Base-by-base conservation (phyloP, 1,284 basidiomycete genomes). In the Ustilago vetiveriae region DNA sequence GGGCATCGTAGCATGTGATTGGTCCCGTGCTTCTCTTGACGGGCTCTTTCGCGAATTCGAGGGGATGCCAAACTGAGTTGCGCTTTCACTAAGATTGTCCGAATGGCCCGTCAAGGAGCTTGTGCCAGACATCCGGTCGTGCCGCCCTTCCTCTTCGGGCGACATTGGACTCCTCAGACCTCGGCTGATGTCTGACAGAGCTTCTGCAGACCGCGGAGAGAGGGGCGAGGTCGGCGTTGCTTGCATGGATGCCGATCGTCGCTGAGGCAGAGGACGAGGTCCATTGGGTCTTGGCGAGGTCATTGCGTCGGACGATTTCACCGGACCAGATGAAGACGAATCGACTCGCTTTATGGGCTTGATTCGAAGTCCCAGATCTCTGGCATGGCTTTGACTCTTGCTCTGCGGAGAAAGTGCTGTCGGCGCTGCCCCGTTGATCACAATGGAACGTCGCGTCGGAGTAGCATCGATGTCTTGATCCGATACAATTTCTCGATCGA, bases 181-280 rank as follows among this genome's bases (percentile, higher is more conserved):
- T 16, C 21, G 37, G 16, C n/a, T n/a, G 6, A 35, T n/a, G 6
- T n/a, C 33, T 11, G 10, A 13, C 33, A n/a, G 16, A 6, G 29
- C 14, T 8, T 36, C 41, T 9, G 58, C 22, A 23, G 39, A 38
- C 1, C 23, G 27, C 6, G 62, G 45, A 13, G 62, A 65, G 37
- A 40, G 39, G 4, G 63, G 56, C 11, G 35, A 29, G 8, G 43
- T 46, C 2, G 54, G 41, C 1, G 42, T 29, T 17, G 56, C 42
- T 8, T 46, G 51, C 63, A 59, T 59, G 22, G 56, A 59, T 3
- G 53, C 55, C 6, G 63, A 58, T 10, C 63, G 56, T 45, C 47
- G 56, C 10, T 33, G 43, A 14, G 55, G 51, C 8, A 66, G 39
- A 1, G 51, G 63, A 14, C 63, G 55, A 6, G 63, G 63, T 6